These are phyloP conservation scores for Myxozyma vanderwaltii DNA, from an alignment of 805 yeast species.

Conservation along the genomic window DNA sequence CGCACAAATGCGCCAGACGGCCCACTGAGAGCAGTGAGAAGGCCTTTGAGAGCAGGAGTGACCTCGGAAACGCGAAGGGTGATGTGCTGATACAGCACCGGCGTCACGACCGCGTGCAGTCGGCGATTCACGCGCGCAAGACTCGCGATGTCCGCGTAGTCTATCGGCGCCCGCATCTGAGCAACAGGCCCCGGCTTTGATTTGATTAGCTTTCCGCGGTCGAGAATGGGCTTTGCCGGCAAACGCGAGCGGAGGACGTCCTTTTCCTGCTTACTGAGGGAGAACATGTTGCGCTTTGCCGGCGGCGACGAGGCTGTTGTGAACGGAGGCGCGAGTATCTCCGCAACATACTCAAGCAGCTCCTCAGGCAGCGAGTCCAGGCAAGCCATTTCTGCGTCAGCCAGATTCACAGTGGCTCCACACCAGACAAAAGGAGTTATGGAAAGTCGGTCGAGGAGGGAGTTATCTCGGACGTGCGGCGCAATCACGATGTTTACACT, in stretches of 20 bases:
- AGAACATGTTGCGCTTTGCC: conserved; percentile 5
- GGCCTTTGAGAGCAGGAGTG: conserved; percentile 5
- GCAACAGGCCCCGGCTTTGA: background rate
- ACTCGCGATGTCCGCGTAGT: conserved; percentile 18
- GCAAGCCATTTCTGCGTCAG: background rate
- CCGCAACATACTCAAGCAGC: conserved; percentile 19
- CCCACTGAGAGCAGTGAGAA: conserved; percentile 18
- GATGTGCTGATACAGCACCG: conserved; percentile 20
- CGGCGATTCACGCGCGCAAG: conserved; percentile 21
- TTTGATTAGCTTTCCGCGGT: background rate
- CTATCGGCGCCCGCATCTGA: conserved; percentile 3
- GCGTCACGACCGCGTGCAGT: conserved; percentile 21
- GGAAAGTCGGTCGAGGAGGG: background rate
- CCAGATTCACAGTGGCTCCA: background rate
- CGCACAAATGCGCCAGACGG: conserved; percentile 20
- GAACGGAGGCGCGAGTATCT: conserved; percentile 18
- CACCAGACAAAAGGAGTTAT: background rate
- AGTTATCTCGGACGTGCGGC: conserved; percentile 4
- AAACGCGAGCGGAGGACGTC: background rate
- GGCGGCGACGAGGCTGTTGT: conserved; percentile 8
- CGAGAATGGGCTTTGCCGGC: conserved; percentile 8
- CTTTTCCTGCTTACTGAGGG: conserved; percentile 1
- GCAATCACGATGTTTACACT: background rate
- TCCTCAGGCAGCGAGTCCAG: conserved; percentile 29
- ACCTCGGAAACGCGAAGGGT: conserved; percentile 19